These are phyloP conservation scores for Entoloma clypeatum DNA, from an alignment of 1,284 basidiomycete species.

Conservation along the genomic window DNA sequence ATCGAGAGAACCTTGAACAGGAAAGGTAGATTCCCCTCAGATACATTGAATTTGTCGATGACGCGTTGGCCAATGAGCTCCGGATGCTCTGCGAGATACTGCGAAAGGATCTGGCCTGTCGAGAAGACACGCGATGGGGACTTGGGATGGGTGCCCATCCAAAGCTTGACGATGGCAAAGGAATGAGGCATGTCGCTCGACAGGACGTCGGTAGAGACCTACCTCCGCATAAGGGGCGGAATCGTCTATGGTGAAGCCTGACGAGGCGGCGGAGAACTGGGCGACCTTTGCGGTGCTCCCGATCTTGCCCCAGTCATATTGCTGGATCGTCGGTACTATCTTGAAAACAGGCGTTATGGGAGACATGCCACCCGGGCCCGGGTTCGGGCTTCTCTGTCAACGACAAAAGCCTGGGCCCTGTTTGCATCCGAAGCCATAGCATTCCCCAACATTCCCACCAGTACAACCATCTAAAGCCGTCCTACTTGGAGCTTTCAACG, in stretches of 20 bases:
- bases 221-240: conserved; percentile 56
- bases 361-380: too few species aligned
- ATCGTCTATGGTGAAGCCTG: conserved; percentile 43
- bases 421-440: too few species aligned
- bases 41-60: conserved; percentile 47
- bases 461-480: too few species aligned
- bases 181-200: conserved; percentile 1
- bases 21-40: conserved; percentile 81
- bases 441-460: too few species aligned
- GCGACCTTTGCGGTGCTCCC: conserved; percentile 65
- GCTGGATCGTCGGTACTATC: conserved; percentile 63
- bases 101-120: conserved; percentile 46
- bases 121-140: conserved; percentile 71
- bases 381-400: too few species aligned
- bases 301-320: conserved; percentile 74
- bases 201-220: conserved; percentile 13
- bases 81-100: conserved; percentile 63
- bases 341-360: conserved; percentile 50
- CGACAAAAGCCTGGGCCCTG: too few species aligned
- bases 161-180: conserved; percentile 64
- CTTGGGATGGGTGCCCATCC: conserved; percentile 98
- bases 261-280: conserved; percentile 36
- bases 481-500: too few species aligned
- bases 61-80: conserved; percentile 69
- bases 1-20: conserved; percentile 94